Conservation (phyloP, 2,329 filamentous ascomycete genomes). For the Colletotrichum brevisporum region DNA sequence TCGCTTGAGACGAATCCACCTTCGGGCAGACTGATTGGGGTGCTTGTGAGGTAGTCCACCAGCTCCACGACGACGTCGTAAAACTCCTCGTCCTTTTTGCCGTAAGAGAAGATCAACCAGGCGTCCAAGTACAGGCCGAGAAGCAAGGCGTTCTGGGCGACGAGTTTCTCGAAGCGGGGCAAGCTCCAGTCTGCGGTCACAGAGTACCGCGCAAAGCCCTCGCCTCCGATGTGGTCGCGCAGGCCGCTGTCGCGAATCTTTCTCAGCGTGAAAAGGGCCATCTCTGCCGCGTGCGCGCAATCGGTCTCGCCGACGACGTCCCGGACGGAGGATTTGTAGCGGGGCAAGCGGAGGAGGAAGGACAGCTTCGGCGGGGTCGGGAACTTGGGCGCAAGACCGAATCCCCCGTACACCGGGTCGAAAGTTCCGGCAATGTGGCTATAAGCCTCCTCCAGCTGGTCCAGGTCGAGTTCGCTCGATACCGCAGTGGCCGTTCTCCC, state of each 20-base stretch:
- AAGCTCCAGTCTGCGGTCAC: slow-evolving; percentile 93
- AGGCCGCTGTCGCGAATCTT: slow-evolving; percentile 74
- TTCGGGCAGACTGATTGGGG: slow-evolving; percentile 74
- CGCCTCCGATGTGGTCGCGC: slow-evolving; percentile 68
- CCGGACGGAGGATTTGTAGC: slow-evolving; percentile 79
- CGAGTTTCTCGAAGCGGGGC: slow-evolving; percentile 97
- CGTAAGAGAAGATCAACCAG: slow-evolving; percentile 71
- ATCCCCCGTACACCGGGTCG: slow-evolving; percentile 84
- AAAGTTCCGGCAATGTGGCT: slow-evolving; percentile 85
- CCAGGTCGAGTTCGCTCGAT: slow-evolving; percentile 85
- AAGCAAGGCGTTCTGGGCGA: slow-evolving; percentile 92
- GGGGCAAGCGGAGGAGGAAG: slow-evolving; percentile 82
- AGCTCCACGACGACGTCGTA: slow-evolving; percentile 85
- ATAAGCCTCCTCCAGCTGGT: slow-evolving; percentile 91
- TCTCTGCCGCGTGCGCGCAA: slow-evolving; percentile 79
- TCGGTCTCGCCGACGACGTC: slow-evolving; percentile 92
- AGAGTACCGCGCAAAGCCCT: slow-evolving; percentile 80
- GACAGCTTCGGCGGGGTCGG: slow-evolving; percentile 87
- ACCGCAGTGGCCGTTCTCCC: slow-evolving; percentile 43
- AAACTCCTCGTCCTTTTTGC: slow-evolving; percentile 75
- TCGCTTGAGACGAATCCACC: slow-evolving; percentile 92
- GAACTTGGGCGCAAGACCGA: slow-evolving; percentile 88
- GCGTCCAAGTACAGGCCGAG: slow-evolving; percentile 88
- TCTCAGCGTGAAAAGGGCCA: slow-evolving; percentile 85
- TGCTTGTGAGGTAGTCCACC: slow-evolving; percentile 84